phyloP scores from a whole-genome alignment of 257 asterid species.

The Penstemon newberryi region DNA sequence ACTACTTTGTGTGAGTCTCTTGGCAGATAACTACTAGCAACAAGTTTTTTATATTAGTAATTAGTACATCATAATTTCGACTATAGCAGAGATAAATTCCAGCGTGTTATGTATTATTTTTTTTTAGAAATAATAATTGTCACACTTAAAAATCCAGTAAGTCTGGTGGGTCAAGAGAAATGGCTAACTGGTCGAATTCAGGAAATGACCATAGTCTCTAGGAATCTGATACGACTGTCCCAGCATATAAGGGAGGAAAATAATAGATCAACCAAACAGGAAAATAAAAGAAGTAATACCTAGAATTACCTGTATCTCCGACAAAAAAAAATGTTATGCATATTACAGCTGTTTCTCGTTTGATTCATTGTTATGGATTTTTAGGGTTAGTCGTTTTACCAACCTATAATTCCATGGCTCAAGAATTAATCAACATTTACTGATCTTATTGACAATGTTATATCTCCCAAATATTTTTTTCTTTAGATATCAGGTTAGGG shows the following conservation, averaged over 20 bases:
- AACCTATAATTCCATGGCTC: slow-evolving; percentile 6
- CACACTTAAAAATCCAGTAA: not conserved
- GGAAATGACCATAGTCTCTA: not conserved
- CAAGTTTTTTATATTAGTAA: slow-evolving; percentile 9
- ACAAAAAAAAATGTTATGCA: slow-evolving; percentile 9
- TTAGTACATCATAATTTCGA: not conserved
- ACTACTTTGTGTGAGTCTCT: not conserved
- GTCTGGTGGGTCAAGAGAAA: slow-evolving; percentile 12
- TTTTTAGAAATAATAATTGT: not conserved
- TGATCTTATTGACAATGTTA: slow-evolving; percentile 17
- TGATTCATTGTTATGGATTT: slow-evolving; percentile 1
- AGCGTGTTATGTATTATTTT: not conserved
- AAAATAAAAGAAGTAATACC: not conserved
- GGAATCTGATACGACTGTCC: slow-evolving; percentile 7
- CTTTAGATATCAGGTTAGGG: slow-evolving; percentile 18
- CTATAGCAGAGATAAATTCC: not conserved
- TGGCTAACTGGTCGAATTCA: not conserved
- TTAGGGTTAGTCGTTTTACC: not conserved
- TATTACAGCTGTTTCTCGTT: slow-evolving; percentile 17
- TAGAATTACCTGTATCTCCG: slow-evolving; percentile 9
- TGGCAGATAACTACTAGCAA: slow-evolving; percentile 5
- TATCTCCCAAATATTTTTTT: not conserved
- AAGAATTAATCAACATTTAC: slow-evolving; percentile 13
- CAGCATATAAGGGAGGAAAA: not conserved
- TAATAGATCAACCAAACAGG: slow-evolving; percentile 6